These are phyloP conservation scores for Sclerotinia sclerotiorum DNA, from an alignment of 2,329 filamentous ascomycete genomes.

Conservation along the genomic window DNA sequence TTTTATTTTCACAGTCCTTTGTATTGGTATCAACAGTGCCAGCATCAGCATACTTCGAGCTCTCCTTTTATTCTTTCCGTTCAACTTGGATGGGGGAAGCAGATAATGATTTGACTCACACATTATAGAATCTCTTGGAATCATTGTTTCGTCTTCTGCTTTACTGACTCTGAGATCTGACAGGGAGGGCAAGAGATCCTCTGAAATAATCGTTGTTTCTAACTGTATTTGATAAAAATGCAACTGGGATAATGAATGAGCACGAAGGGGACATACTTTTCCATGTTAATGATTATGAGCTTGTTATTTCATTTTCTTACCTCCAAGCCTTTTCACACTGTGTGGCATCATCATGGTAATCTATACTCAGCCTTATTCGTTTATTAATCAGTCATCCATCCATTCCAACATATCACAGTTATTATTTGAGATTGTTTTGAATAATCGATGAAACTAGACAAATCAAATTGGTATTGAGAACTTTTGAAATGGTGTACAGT, in stretches of 20 bases:
- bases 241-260: background rate
- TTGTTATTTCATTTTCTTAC: background rate
- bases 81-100: background rate
- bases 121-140: background rate
- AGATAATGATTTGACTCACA: background rate
- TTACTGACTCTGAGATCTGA: background rate
- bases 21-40: no score
- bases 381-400: background rate
- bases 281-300: background rate
- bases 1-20: background rate
- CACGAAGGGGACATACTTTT: background rate
- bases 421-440: background rate
- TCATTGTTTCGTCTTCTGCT: background rate
- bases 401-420: background rate
- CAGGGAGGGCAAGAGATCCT: background rate
- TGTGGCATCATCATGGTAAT: background rate
- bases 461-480: slow-evolving; percentile 19
- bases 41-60: background rate
- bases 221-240: background rate
- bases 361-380: background rate
- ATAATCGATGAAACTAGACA: background rate
- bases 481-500: background rate
- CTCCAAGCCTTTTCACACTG: background rate
- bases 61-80: background rate
- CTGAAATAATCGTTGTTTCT: background rate